Conservation (phyloP, 306 rosid genomes). For the Castanea mollissima region DNA sequence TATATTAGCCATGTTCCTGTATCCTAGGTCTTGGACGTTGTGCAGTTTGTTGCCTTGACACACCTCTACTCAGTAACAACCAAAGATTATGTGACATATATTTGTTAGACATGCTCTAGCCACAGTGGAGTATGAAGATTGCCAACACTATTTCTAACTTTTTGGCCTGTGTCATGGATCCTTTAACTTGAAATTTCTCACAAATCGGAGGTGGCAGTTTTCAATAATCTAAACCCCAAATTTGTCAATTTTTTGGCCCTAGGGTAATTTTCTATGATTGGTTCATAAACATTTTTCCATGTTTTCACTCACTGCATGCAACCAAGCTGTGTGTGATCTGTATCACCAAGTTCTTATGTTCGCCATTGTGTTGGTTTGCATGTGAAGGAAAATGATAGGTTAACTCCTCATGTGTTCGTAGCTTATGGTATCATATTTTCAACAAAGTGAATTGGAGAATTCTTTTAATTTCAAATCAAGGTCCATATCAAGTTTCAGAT, state of each 20-base stretch:
- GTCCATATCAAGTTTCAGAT: neutral
- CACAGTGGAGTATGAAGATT: neutral
- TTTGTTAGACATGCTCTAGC: neutral
- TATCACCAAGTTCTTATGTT: neutral
- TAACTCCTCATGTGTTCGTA: neutral
- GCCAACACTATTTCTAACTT: neutral
- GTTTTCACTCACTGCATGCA: neutral
- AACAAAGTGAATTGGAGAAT: neutral
- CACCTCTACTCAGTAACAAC: neutral
- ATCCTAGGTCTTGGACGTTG: neutral
- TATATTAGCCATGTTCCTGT: neutral
- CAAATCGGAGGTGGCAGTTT: neutral
- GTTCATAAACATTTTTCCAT: neutral
- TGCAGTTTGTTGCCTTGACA: neutral
- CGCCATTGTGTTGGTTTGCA: neutral
- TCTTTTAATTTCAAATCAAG: neutral
- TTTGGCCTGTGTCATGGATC: neutral
- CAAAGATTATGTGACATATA: neutral
- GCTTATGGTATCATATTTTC: neutral
- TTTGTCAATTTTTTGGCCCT: neutral
- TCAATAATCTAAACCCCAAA: neutral
- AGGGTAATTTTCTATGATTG: neutral
- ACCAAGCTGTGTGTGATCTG: neutral
- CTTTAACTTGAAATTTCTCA: no score
- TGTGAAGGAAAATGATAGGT: neutral